Conservation (phyloP, 2,329 filamentous ascomycete species). For the Ampelomyces quisqualis region DNA sequence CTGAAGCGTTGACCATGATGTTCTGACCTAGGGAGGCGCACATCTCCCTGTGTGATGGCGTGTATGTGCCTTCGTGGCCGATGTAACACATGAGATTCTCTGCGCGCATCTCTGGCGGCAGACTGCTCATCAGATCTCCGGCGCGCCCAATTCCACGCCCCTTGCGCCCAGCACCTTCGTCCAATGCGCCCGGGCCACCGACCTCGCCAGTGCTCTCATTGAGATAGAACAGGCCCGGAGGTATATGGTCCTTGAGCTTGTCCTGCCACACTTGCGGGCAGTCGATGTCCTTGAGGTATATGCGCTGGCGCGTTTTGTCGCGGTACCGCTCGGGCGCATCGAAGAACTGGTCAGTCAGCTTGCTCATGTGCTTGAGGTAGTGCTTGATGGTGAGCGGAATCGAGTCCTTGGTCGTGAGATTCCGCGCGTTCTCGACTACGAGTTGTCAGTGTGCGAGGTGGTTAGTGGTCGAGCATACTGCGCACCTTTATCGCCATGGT, state of each 20-base stretch:
- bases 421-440: constrained; percentile 78
- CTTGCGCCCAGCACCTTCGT: constrained; percentile 51
- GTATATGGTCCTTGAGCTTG: constrained; percentile 74
- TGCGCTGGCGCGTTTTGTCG: constrained; percentile 75
- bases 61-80: constrained; percentile 95
- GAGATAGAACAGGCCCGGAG: constrained; percentile 81
- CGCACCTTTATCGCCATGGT: constrained; percentile 76
- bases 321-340: constrained; percentile 69
- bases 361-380: constrained; percentile 83
- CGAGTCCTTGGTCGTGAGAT: constrained; percentile 70
- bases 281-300: constrained; percentile 97
- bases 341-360: constrained; percentile 78
- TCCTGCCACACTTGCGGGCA: constrained; percentile 86
- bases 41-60: constrained; percentile 94
- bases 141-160: constrained; percentile 67
- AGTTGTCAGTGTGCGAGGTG: constrained; percentile 26
- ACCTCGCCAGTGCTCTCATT: constrained; percentile 71
- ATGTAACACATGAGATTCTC: constrained; percentile 99
- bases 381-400: constrained; percentile 85
- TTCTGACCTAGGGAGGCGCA: constrained; percentile 95
- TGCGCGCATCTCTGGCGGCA: constrained; percentile 83
- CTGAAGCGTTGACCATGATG: constrained; percentile 93
- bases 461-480: constrained; percentile 16
- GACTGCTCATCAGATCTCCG: constrained; percentile 91
- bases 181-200: constrained; percentile 57